Evolutionary conservation across 2,329 filamentous ascomycete genomes (phyloP).

Genomic region (Pseudocercospora crystallina): DNA sequence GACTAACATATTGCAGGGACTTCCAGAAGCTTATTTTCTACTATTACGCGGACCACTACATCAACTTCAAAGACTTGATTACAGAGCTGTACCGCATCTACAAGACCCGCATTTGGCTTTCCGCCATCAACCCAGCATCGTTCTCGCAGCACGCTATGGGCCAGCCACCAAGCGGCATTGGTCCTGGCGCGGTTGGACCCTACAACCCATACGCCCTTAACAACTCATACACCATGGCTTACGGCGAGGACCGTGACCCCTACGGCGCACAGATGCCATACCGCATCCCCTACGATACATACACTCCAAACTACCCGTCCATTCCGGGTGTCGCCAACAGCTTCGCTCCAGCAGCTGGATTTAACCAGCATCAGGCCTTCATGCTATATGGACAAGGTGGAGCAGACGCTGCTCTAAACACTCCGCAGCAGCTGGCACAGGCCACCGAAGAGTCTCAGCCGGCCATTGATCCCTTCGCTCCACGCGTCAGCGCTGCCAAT

Average conservation of each 20-base stretch:
- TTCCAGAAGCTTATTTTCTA: constrained; percentile 99
- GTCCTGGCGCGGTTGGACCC: constrained; percentile 36
- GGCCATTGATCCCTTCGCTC: not conserved
- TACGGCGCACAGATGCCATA: constrained; percentile 37
- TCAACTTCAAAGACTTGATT: constrained; percentile 98
- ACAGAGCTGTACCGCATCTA: constrained; percentile 99
- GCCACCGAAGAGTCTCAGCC: not conserved
- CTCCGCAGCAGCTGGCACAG: too few species aligned
- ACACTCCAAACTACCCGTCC: constrained; percentile 34
- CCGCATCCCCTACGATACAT: constrained; percentile 33
- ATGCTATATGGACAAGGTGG: constrained; percentile 10
- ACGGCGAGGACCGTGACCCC: constrained; percentile 34
- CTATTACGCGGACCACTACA: constrained; percentile 96
- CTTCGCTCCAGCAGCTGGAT: constrained; percentile 22
- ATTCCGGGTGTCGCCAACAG: constrained; percentile 35
- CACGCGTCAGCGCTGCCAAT: not conserved
- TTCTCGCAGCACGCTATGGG: constrained; percentile 53
- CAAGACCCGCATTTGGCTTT: constrained; percentile 99
- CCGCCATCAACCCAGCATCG: constrained; percentile 94
- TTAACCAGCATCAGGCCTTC: constrained; percentile 9
- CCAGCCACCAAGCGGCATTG: constrained; percentile 38
- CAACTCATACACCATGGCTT: constrained; percentile 34
- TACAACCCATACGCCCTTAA: constrained; percentile 24
- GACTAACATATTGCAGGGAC: constrained; percentile 61
- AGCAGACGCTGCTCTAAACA: not conserved